Evolutionary conservation across 495 filamentous ascomycete genomes (phyloP), one percentile per base, ranked within the genome.

Genomic region (Xylaria sp.): DNA sequence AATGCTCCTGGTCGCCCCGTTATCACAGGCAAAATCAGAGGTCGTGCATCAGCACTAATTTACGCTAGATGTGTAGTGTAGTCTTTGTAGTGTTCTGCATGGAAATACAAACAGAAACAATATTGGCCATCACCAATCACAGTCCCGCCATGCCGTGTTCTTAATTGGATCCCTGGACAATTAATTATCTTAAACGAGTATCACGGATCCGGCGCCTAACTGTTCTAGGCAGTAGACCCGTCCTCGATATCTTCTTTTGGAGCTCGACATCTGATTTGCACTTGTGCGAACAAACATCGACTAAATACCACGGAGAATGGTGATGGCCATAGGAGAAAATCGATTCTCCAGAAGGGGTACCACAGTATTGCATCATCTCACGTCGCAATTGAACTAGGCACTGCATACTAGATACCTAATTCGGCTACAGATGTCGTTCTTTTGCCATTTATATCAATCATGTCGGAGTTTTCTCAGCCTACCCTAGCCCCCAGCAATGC

Each of bases 41-140:
- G n/a, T n/a, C n/a, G n/a, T 63, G 58, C 43, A 37, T 66, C 62
- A 66, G 62, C 62, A 66, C 62, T 66, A 66, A 52, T 50, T 50
- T 66, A 50, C 17, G 62, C 14, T 29, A 14, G 6, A 61, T 26
- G 14, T 4, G n/a, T 40, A 40, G 1, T 7, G 3, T 37, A 35
- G 37, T 26, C 35, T 41, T 37, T 7, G 3, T 37, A 35, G 37
- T 26, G 58, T 41, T 37, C 58, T 61, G 58, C 37, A 61, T 61
- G 58, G 35, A 19, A 41, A 61, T 41, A 61, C 37, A 61, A 17
- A 19, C 35, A 41, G 37, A 43, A 62, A 62, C 21, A 62, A 41
- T 26, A 41, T 43, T 43, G n/a, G n/a, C 29, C 17, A 64, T 64
- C 61, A 24, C 61, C 40, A 46, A 44, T 64, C 26, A 48, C 61